phyloP scores from a whole-genome alignment of 441 rosid species.

The Syzygium syzygioides region DNA sequence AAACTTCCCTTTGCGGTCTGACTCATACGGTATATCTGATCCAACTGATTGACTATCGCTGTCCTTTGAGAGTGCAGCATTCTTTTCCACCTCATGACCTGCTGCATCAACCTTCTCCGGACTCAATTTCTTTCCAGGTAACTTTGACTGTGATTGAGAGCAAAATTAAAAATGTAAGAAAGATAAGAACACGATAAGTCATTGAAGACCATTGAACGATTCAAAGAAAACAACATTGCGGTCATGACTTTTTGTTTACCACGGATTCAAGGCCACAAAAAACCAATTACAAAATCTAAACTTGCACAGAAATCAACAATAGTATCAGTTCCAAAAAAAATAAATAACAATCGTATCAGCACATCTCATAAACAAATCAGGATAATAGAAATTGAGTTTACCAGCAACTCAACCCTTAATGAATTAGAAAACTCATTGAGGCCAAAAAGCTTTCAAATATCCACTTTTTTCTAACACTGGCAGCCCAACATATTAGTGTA shows the following conservation, averaged over 20 bases:
- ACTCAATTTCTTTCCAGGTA: conserved; percentile 26
- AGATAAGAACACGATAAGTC: neutral
- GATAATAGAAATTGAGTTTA: neutral
- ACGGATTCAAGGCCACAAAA: neutral
- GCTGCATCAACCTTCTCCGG: conserved; percentile 35
- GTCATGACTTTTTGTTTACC: neutral
- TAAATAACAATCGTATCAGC: neutral
- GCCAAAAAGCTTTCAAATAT: neutral
- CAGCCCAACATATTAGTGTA: neutral
- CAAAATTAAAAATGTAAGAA: neutral
- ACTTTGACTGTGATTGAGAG: conserved; percentile 42
- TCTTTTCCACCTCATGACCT: conserved; percentile 26
- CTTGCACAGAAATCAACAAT: neutral
- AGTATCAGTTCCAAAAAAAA: too few species aligned
- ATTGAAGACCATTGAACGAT: neutral
- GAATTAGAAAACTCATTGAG: neutral
- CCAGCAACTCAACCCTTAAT: neutral
- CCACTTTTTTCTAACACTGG: neutral
- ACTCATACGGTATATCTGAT: conserved; percentile 56
- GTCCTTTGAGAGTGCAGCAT: conserved; percentile 31
- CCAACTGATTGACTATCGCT: conserved; percentile 24
- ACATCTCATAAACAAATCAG: neutral
- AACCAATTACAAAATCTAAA: neutral
- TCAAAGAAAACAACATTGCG: neutral
- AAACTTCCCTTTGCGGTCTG: conserved; percentile 66